Evolutionary conservation across 1,139 yeast genomes (phyloP), one percentile per base, ranked within the genome.

Genomic region (Suhomyces choctaworum): DNA sequence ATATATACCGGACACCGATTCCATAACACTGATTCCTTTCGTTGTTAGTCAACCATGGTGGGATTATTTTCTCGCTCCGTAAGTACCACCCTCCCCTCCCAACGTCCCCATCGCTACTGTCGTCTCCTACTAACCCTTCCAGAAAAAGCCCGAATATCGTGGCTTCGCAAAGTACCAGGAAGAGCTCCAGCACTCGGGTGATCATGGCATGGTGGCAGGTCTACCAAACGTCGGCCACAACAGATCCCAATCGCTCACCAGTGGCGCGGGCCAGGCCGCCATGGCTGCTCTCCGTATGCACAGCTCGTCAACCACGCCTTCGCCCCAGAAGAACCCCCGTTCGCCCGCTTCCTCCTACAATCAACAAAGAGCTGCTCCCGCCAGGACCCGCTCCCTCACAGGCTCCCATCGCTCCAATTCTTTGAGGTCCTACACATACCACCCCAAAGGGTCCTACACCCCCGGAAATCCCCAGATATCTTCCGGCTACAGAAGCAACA

Each of bases 211-310:
- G 30, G 40, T 51, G 19, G 58, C 63, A 7, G 64, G 63, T 1
- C 45, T 57, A 10, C 64, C 64, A 1, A 47, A 46, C 42, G 46
- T 38, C 21, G 59, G 57, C 13, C 32, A 34, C 27, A 19, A 30
- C 16, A 36, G 63, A 20, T 40, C 54, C 14, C 61, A 52, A 36
- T 56, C 64, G 16, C 47, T 59, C 27, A 46, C 56, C 16, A 51
- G 48, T 21, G 59, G 64, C 17, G 76, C 75, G 16, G 72, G 73
- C 11, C 59, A 50, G 40, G 74, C 76, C 2, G 76, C 76, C 1
- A 42, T 56, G 33, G 75, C 74, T 1, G 76, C 76, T 5, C 48
- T 69, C 22, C 53, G 64, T 40, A 52, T 62, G 43, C 72, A 66
- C 46, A 44, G 25, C 11, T 46, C 29, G 3, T 23, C 29, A n/a